Base-by-base conservation (phyloP, 768 basidiomycete species). In the Calocybe cyanea region DNA sequence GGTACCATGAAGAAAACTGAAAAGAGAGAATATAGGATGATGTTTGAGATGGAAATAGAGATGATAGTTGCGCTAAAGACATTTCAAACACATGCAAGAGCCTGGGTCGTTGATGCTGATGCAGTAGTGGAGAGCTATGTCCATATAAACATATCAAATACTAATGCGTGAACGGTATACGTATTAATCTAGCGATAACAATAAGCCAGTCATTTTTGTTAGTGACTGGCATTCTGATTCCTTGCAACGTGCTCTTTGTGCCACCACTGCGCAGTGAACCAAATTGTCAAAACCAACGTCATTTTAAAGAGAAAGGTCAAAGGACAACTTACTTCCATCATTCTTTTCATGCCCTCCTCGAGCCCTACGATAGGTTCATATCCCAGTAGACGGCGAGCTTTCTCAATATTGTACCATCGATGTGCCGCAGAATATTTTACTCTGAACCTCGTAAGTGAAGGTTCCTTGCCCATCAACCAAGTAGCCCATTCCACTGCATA, bases 361-460 rank as follows among this genome's bases (percentile, higher is more conserved):
- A 98, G 55, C 2, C 92, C 87, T 5, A 95, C 82, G 47, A 89
- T 68, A 0, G 96, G 96, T 63, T 93, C 92, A 65, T 99, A 99
- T 1, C 92, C 94, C 33, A 99, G 70, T 49, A 98, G 77, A 48
- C 92, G 70, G 55, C 93, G 73, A 8, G 95, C 87, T 69, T 87
- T 93, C 67, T 98, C 96, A 37, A 94, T 92, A 59, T 96, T 95
- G 66, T 94, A 87, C 73, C 85, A 97, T 51, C 93, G 75, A 44
- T 76, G 76, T 34, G 82, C 83, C 60, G 85, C 89, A 41, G 79
- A 83, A 61, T 82, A 92, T 15, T 79, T 77, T 19, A 97, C 88
- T 53, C 89, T 82, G 66, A 82, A 94, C 46, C 75, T 73, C 15
- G 93, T 98, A 57, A 99, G 90, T 14, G 84, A 81, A 9, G 91